phyloP scores from a whole-genome alignment of 768 basidiomycete species.

The Scleroderma citrinum region DNA sequence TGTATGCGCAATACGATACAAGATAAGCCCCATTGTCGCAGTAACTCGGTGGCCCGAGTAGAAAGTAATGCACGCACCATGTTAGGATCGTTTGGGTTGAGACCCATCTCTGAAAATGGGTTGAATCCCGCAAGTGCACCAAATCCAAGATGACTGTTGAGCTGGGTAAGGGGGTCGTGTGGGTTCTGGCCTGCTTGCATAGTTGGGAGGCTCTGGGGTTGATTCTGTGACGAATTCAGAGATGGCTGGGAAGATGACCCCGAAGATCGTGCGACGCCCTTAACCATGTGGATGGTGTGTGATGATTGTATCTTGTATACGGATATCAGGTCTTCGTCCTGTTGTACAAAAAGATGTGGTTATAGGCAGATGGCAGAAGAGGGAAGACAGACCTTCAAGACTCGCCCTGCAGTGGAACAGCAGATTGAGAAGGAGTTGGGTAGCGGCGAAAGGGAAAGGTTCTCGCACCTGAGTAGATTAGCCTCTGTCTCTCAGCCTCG shows the following conservation, averaged over 20 bases:
- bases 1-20: not conserved
- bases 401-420: slow-evolving; percentile 43
- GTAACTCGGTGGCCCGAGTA: not conserved
- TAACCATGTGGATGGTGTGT: slow-evolving; percentile 93
- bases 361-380: not conserved
- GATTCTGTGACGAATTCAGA: slow-evolving; percentile 12
- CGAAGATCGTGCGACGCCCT: slow-evolving; percentile 56
- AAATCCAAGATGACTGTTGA: slow-evolving; percentile 73
- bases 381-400: slow-evolving; percentile 52
- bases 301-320: slow-evolving; percentile 86
- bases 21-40: not conserved
- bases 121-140: slow-evolving; percentile 83
- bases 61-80: slow-evolving; percentile 50
- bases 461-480: slow-evolving; percentile 85
- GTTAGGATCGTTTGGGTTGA: slow-evolving; percentile 92
- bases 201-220: slow-evolving; percentile 48
- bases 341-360: not conserved
- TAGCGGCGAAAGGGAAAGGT: slow-evolving; percentile 4
- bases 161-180: slow-evolving; percentile 76
- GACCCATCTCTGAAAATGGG: slow-evolving; percentile 85
- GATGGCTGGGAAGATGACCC: slow-evolving; percentile 36
- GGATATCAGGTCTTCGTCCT: slow-evolving; percentile 81
- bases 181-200: slow-evolving; percentile 93
- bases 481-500: slow-evolving; percentile 76
- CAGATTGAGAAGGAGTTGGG: not conserved